phyloP scores from a whole-genome alignment of 1,139 yeast species.

The Lodderomyces orthopsilosis region DNA sequence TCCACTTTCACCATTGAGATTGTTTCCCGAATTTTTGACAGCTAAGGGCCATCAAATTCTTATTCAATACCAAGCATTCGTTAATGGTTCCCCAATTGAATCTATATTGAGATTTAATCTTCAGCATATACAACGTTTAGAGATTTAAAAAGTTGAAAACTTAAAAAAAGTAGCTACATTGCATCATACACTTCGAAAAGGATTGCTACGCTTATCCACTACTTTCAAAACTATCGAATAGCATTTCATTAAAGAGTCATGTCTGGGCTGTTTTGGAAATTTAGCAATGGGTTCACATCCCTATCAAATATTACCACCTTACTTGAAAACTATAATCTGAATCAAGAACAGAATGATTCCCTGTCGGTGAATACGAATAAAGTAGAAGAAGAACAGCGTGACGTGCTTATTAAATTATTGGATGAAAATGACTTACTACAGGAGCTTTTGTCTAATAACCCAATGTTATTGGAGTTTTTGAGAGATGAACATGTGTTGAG shows the following conservation, averaged over 20 bases:
- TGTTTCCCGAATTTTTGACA: no score
- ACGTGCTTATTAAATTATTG: constrained; percentile 60
- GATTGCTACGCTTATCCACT: no score
- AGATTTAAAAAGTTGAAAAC: not conserved
- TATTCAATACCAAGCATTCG: not conserved
- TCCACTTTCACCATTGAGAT: no score
- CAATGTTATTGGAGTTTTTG: constrained; percentile 75
- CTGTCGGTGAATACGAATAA: constrained; percentile 14
- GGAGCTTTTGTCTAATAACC: constrained; percentile 79
- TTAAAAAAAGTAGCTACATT: no score
- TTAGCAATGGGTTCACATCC: constrained; percentile 79
- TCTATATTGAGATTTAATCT: not conserved
- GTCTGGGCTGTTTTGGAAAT: constrained; percentile 91
- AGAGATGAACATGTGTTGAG: constrained; percentile 69
- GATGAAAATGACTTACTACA: constrained; percentile 87
- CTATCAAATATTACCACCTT: constrained; percentile 72
- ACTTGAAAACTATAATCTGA: constrained; percentile 51
- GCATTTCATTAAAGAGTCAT: constrained; percentile 26
- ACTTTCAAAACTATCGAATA: no score
- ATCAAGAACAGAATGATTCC: constrained; percentile 21
- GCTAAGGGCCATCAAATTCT: not conserved
- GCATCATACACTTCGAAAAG: no score
- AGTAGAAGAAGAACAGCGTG: constrained; percentile 12
- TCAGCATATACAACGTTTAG: not conserved
- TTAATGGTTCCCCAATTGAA: not conserved